Evolutionary conservation across 192 early-diverging fungal genomes (phyloP).

Genomic region (Paraglomus brasilianum): DNA sequence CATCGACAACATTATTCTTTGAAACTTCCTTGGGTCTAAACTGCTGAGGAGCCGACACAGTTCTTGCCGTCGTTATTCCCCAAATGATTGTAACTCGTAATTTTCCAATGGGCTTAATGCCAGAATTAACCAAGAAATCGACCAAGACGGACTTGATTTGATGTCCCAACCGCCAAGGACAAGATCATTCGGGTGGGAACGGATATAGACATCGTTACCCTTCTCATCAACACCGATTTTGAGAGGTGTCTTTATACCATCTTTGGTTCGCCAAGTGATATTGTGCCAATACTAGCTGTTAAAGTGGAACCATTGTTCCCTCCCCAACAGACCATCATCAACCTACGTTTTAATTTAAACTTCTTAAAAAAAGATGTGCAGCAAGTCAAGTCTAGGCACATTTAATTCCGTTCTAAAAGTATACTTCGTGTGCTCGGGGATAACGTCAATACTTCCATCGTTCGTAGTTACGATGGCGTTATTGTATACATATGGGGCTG

Average conservation of each 20-base stretch:
- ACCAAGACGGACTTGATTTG: conserved; percentile 97
- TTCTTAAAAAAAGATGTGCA: no score
- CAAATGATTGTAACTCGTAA: conserved; percentile 97
- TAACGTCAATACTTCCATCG: conserved; percentile 69
- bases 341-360: no score
- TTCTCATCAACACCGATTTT: conserved; percentile 86
- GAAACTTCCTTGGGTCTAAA: conserved; percentile 99
- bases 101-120: conserved; percentile 97
- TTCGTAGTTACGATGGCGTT: conserved; percentile 80
- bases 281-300: conserved; percentile 88
- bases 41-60: conserved; percentile 93
- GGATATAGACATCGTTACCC: conserved; percentile 89
- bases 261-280: conserved; percentile 90
- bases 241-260: conserved; percentile 83
- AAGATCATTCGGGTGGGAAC: conserved; percentile 93
- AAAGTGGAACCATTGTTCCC: conserved; percentile 99
- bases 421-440: conserved; percentile 86
- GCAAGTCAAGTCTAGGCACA: conserved; percentile 81
- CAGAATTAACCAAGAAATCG: conserved; percentile 97
- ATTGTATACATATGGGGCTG: conserved; percentile 85
- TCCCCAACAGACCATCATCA: conserved; percentile 99
- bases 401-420: conserved; percentile 83
- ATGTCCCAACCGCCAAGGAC: conserved; percentile 99
- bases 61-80: conserved; percentile 99
- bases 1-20: conserved; percentile 98